Evolutionary conservation across 495 filamentous ascomycete species (phyloP), one percentile per base, ranked within the genome.

Genomic region (Xylaria grammica): DNA sequence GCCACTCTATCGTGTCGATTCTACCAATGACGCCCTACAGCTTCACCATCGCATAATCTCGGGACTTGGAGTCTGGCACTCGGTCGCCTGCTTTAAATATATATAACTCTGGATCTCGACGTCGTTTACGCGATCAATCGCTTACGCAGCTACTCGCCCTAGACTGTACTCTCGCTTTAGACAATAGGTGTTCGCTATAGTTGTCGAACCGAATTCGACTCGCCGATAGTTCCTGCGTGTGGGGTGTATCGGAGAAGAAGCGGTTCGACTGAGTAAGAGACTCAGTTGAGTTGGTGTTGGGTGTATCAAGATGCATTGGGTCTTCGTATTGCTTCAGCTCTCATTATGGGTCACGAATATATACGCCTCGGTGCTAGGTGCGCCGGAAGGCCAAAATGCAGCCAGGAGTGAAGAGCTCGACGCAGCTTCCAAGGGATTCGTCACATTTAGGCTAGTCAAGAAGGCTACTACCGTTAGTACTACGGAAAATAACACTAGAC

Each of bases 311-410:
- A 82, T 82, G 80, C 65, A 72, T 68, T 65, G 63, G 59, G 65
- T 53, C 62, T 67, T 68, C 17, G 36, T 73, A 55, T 65, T 77
- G 32, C 58, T 81, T 44, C 75, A 78, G 70, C 69, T 82, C 45
- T 73, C 77, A 55, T 61, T 81, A 70, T 81, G 78, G 78, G 69
- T 69, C 62, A 64, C 78, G 29, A 63, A 70, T 40, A 71, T 74
- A 50, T 67, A 71, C 30, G 78, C 76, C 55, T 77, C 82, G 63
- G 76, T 70, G 55, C 74, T 74, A 5, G 78, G 70, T 54, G 50
- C 46, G 10, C 69, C 70, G 5, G 55, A 57, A 17, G 63, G 55
- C 45, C 52, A 51, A 36, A 15, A 26, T 42, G 48, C 60, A 32
- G 32, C 20, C 3, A 49, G 36, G 48, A 58, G 34, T 19, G 19